Evolutionary conservation across 1,284 basidiomycete genomes (phyloP), one percentile per base, ranked within the genome.

Genomic region (Rhodotorula sp.): DNA sequence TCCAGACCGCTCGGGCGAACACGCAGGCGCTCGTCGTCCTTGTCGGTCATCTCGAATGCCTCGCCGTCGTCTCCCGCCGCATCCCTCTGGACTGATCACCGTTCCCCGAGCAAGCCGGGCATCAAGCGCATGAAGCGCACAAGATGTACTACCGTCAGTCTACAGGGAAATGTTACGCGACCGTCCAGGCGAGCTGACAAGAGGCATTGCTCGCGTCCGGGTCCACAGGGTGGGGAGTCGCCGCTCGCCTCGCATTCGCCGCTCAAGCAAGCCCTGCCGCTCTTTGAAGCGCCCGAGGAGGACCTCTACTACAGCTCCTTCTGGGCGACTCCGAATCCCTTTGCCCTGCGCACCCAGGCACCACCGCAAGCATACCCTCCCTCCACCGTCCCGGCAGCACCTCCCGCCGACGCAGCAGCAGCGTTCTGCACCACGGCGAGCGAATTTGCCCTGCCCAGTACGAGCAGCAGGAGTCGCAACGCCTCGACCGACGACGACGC

Each of bases 11-110:
- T 56, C 48, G 53, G 60, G 42, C 62, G 66, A 6, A 65, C 63
- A 12, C 69, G 69, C 33, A 26, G 66, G 6, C 62, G 69, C 7
- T 65, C 62, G 29, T 68, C 66, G 29, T 71, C 69, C 14, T 60
- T 68, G 14, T 67, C 69, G 26, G n/a, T 55, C 42, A 45, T 69
- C 30, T 51, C 48, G 44, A 42, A 45, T n/a, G n/a, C 56, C 53
- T 57, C 59, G 20, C 18, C 61, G 17, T 22, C 58, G 6, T 48
- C 55, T 29, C 29, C 54, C 24, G 45, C 62, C 30, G 51, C 48
- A 33, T 30, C 44, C 29, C 29, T 42, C 37, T 62, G 49, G 61
- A 29, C n/a, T 10, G 33, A 53, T 3, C 37, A 62, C 51, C 61
- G 61, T 18, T 62, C 61, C 6, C 61, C 49, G n/a, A 54, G 49